These are phyloP conservation scores for Besnoitia besnoiti DNA, from an alignment of 169 alveolate genomes.

Conservation along the genomic window DNA sequence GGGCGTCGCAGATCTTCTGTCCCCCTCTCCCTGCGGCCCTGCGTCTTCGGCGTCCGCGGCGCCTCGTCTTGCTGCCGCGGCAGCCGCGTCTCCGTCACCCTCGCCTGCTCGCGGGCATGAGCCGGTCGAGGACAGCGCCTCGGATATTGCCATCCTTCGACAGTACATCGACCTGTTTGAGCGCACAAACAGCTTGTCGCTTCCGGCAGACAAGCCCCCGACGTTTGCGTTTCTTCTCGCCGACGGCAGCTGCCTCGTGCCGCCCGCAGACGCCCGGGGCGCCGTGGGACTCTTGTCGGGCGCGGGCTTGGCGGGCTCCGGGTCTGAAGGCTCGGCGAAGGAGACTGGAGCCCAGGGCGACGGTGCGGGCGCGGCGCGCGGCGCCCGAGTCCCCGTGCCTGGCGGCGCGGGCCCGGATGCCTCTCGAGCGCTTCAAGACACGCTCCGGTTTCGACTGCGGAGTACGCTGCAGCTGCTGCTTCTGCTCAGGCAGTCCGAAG, in stretches of 20 bases:
- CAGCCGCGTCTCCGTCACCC: neutral
- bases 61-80: neutral
- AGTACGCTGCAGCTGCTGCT: conserved; percentile 26
- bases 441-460: neutral
- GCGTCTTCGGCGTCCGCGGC: neutral
- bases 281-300: too few relatives aligned
- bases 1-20: too few relatives aligned
- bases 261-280: neutral
- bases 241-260: neutral
- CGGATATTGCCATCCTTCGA: neutral
- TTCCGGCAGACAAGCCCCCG: too few relatives aligned
- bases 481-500: neutral
- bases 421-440: neutral
- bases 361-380: too few relatives aligned
- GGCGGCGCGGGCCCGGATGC: neutral
- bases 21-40: neutral
- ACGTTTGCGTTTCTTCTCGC: neutral
- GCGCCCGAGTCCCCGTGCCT: neutral
- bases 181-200: neutral
- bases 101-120: neutral
- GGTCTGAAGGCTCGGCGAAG: neutral
- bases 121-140: neutral
- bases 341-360: neutral
- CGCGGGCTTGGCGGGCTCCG: neutral
- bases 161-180: conserved; percentile 15